phyloP scores from a whole-genome alignment of 768 basidiomycete genomes.

The Lactarius hengduanensis region DNA sequence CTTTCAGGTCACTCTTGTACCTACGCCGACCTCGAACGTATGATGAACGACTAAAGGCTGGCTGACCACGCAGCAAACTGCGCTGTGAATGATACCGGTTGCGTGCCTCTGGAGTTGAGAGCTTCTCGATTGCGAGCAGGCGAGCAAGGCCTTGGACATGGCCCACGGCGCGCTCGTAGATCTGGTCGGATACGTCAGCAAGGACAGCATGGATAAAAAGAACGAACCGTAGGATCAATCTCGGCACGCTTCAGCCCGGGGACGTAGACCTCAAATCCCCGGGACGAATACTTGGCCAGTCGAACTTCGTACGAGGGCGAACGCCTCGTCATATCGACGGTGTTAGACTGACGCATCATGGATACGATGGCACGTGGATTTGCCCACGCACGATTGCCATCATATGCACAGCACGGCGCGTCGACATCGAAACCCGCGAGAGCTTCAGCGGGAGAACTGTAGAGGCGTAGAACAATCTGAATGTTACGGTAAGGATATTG shows the following conservation, averaged over 20 bases:
- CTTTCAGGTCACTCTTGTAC: conserved; percentile 58
- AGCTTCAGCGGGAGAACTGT: conserved; percentile 61
- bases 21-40: conserved; percentile 33
- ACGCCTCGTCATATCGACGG: conserved; percentile 57
- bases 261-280: conserved; percentile 58
- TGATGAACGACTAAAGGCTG: conserved; percentile 30
- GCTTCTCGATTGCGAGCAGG: conserved; percentile 59
- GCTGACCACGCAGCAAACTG: conserved; percentile 50
- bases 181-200: conserved; percentile 37
- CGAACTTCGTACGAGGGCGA: conserved; percentile 66
- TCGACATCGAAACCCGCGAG: conserved; percentile 69
- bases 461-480: conserved; percentile 66
- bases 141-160: conserved; percentile 60
- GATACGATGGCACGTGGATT: conserved; percentile 59
- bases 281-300: conserved; percentile 54
- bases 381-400: conserved; percentile 55
- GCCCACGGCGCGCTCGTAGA: conserved; percentile 57
- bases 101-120: conserved; percentile 45
- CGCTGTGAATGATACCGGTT: conserved; percentile 47
- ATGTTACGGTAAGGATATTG: conserved; percentile 68
- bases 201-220: not conserved
- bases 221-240: conserved; percentile 57
- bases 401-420: conserved; percentile 57
- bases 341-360: conserved; percentile 67
- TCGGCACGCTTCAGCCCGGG: conserved; percentile 49